These are phyloP conservation scores for Penicillium rolfsii DNA, from an alignment of 2,329 filamentous ascomycete genomes.

Conservation along the genomic window DNA sequence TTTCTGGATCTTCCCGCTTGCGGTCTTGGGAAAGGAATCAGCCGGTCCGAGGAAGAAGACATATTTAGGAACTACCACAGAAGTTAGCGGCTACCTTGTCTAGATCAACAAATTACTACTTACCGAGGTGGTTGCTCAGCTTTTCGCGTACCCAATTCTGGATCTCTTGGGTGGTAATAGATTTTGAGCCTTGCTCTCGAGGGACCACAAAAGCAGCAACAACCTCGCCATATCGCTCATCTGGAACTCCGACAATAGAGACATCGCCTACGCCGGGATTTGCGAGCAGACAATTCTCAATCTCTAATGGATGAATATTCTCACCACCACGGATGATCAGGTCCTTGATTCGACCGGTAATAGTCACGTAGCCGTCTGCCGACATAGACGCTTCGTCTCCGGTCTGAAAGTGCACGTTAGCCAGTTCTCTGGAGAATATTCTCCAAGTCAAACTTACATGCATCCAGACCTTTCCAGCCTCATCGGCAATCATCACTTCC, in stretches of 20 bases:
- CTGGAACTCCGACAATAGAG: constrained; percentile 80
- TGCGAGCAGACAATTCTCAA: constrained; percentile 83
- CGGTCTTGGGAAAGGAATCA: constrained; percentile 86
- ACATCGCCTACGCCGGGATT: constrained; percentile 73
- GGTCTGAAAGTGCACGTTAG: constrained; percentile 55
- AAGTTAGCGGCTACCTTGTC: neutral
- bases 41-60: constrained; percentile 72
- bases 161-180: constrained; percentile 62
- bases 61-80: constrained; percentile 70
- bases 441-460: constrained; percentile 47
- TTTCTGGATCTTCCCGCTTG: constrained; percentile 96
- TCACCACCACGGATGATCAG: constrained; percentile 93
- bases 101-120: constrained; percentile 29
- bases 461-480: constrained; percentile 74
- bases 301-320: constrained; percentile 91
- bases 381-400: constrained; percentile 93
- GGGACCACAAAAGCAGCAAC: constrained; percentile 81
- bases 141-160: constrained; percentile 71
- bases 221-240: constrained; percentile 80
- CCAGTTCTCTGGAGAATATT: neutral
- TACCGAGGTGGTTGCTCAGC: constrained; percentile 71
- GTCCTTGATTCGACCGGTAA: constrained; percentile 92
- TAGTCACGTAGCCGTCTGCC: constrained; percentile 77
- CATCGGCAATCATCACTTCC: constrained; percentile 66
- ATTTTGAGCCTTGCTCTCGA: constrained; percentile 37